phyloP scores from a whole-genome alignment of 2,329 filamentous ascomycete genomes.

The Clonostachys rhizophaga region DNA sequence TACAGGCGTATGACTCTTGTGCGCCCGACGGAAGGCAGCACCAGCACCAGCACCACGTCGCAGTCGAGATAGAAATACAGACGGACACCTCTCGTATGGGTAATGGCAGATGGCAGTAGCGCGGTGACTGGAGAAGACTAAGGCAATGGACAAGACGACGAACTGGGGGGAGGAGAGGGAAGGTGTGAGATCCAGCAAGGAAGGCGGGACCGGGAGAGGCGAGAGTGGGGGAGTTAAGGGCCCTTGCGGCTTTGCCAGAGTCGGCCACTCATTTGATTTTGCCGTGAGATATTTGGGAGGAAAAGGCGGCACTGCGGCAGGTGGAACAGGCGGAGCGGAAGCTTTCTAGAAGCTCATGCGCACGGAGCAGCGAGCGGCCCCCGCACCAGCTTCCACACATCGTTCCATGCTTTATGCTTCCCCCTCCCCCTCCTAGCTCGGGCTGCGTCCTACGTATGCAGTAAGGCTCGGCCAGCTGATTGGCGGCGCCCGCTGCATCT shows the following conservation, averaged over 20 bases:
- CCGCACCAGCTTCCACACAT: not conserved
- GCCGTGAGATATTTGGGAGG: too few relatives aligned
- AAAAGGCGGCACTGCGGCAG: not conserved
- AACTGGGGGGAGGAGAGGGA: constrained; percentile 1
- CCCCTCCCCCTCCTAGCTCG: too few relatives aligned
- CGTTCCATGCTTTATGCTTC: not conserved
- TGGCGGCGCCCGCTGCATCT: too few relatives aligned
- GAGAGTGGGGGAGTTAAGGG: constrained; percentile 1
- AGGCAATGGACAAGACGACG: not conserved
- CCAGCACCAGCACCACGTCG: too few relatives aligned
- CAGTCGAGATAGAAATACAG: too few relatives aligned
- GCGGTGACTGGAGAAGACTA: not conserved
- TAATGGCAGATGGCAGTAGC: too few relatives aligned
- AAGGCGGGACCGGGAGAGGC: constrained; percentile 1
- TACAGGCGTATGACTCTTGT: too few relatives aligned
- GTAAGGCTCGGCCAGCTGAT: too few relatives aligned
- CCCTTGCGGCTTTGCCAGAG: not conserved
- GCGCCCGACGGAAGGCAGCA: too few relatives aligned
- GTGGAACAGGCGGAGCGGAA: constrained; percentile 7
- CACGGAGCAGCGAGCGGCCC: constrained; percentile 10
- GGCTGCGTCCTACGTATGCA: too few relatives aligned
- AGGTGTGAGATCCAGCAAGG: constrained; percentile 1
- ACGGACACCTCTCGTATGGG: too few relatives aligned
- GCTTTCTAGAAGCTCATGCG: constrained; percentile 15
- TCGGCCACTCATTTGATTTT: too few relatives aligned